phyloP scores from a whole-genome alignment of 208 protist genomes.

The Trypanosoma conorhini region DNA sequence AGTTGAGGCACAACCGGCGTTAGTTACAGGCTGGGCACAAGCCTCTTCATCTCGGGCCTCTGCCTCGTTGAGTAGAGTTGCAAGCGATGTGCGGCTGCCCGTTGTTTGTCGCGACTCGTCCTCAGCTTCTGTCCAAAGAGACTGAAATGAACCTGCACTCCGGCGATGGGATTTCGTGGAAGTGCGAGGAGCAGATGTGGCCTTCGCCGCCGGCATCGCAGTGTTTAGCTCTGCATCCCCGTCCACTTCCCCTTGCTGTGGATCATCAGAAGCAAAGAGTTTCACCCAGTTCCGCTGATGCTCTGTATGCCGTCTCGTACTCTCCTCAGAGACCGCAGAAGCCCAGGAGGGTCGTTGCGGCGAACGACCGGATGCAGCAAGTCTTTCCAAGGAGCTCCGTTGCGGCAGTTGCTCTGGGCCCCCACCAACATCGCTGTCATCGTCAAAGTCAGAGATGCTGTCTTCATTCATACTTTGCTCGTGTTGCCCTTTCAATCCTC shows the following conservation, averaged over 20 bases:
- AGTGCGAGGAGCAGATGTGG: background rate
- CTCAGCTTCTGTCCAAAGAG: background rate
- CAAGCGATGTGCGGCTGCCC: slow-evolving; percentile 10
- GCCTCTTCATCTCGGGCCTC: slow-evolving; percentile 8
- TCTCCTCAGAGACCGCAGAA: background rate
- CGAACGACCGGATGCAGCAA: background rate
- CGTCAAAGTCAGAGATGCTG: slow-evolving; percentile 42
- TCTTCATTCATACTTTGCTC: slow-evolving; percentile 4
- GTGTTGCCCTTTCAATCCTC: background rate
- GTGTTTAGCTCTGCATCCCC: background rate
- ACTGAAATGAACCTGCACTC: background rate
- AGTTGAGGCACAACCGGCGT: background rate
- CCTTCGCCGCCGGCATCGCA: background rate
- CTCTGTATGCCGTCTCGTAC: background rate
- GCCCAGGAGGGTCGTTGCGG: background rate
- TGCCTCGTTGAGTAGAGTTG: slow-evolving; percentile 12
- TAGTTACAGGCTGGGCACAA: background rate
- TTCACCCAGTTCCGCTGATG: slow-evolving; percentile 5
- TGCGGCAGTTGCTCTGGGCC: background rate
- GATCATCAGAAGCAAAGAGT: slow-evolving; percentile 13
- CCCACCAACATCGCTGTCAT: slow-evolving; percentile 21
- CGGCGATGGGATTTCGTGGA: slow-evolving; percentile 1
- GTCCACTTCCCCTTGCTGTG: background rate
- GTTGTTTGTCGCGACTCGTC: background rate
- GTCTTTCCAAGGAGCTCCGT: background rate